Percentiles rank a stretch among this genome's conserved stretches.
These are phyloP conservation scores for Cunninghamia lanceolata DNA, from an alignment of 75 land plant species.

Conservation along the genomic window DNA sequence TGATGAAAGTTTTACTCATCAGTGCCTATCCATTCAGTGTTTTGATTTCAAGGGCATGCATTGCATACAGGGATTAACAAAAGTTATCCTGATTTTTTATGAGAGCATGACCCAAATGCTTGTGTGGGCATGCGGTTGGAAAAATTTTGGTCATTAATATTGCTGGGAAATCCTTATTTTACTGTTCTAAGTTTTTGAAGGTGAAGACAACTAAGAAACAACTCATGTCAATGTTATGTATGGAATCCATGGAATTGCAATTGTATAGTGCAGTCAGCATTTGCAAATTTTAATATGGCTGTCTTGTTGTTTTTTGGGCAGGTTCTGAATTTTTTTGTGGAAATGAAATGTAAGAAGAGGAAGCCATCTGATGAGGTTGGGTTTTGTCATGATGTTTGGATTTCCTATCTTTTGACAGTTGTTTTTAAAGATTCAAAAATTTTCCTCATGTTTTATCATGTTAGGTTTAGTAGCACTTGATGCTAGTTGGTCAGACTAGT, in stretches of 20 bases:
- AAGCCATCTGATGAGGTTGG: constrained; percentile 38
- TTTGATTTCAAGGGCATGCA: background rate
- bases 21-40: no score
- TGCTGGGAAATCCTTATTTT: background rate
- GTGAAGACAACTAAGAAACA: background rate
- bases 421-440: background rate
- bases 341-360: constrained; percentile 31
- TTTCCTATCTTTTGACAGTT: background rate
- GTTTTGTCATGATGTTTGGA: background rate
- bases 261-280: background rate
- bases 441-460: background rate
- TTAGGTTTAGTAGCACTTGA: background rate
- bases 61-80: background rate
- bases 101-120: background rate
- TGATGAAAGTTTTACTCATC: background rate
- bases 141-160: background rate
- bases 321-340: constrained; percentile 27
- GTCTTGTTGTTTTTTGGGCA: background rate
- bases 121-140: background rate
- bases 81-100: background rate
- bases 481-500: background rate
- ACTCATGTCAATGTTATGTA: background rate
- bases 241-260: background rate
- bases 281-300: background rate
- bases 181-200: background rate